These are phyloP conservation scores for Alopecurus myosuroides DNA, from an alignment of 176 grass and related monocot genomes.

Conservation along the genomic window DNA sequence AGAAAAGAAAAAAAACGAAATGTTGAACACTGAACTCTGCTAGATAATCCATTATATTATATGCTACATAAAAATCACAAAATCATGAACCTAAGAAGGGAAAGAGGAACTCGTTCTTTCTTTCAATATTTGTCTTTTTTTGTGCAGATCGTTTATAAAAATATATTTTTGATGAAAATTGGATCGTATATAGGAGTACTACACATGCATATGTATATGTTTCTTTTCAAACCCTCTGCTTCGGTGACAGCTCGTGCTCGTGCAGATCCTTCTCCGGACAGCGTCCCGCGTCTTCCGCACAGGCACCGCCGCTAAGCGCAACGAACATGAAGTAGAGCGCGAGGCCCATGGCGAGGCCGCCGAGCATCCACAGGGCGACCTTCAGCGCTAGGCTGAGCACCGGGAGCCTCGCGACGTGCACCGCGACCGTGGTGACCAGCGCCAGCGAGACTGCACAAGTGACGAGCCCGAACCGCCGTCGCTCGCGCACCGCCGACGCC, in stretches of 20 bases:
- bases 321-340: neutral
- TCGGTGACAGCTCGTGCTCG: neutral
- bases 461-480: neutral
- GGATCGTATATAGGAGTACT: no score
- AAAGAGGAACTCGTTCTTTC: no score
- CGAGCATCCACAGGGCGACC: conserved; percentile 8
- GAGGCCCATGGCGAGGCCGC: neutral
- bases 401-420: neutral
- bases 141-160: no score
- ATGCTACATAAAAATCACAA: no score
- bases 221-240: neutral
- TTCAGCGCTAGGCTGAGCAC: neutral
- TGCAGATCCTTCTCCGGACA: neutral
- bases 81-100: no score
- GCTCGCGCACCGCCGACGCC: neutral
- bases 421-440: neutral
- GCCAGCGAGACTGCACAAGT: neutral
- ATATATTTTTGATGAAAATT: no score
- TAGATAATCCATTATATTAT: no score
- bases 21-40: no score
- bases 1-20: no score
- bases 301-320: neutral
- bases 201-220: no score
- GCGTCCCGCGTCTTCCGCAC: neutral
- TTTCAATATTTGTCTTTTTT: no score